Percentiles rank a stretch among this genome's conserved stretches.
phyloP scores from a whole-genome alignment of 768 basidiomycete species.

The Tulasnella sp. region DNA sequence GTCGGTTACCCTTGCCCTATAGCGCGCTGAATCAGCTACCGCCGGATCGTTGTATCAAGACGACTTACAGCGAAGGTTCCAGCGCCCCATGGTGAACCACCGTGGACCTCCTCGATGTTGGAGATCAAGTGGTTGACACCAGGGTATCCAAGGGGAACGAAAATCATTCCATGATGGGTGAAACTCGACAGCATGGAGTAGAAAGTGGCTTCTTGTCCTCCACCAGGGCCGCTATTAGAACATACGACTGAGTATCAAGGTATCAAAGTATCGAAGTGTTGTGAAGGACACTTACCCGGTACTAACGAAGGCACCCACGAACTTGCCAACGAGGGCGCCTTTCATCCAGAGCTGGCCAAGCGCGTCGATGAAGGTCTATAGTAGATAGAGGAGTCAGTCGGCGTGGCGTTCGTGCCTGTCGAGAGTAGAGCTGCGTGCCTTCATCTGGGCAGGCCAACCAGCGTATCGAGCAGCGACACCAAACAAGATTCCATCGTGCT shows the following conservation, averaged over 20 bases:
- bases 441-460: constrained; percentile 59
- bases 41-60: neutral
- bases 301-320: constrained; percentile 61
- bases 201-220: constrained; percentile 43
- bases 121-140: constrained; percentile 33
- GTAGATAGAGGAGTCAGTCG: neutral
- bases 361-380: constrained; percentile 50
- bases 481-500: constrained; percentile 62
- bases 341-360: constrained; percentile 55
- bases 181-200: constrained; percentile 40
- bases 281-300: constrained; percentile 32
- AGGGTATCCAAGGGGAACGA: constrained; percentile 63
- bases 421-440: neutral
- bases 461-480: constrained; percentile 77
- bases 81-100: constrained; percentile 69
- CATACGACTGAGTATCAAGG: neutral
- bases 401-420: too few species aligned
- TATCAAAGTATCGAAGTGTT: too few species aligned
- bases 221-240: constrained; percentile 41
- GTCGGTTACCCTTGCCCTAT: constrained; percentile 31
- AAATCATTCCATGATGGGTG: constrained; percentile 60
- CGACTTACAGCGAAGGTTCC: constrained; percentile 39
- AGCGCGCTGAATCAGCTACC: too few species aligned
- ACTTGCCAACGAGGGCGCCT: constrained; percentile 61
- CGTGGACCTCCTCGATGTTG: constrained; percentile 40